Conservation (phyloP, 495 filamentous ascomycete genomes). For the Evansstolkia leycettana region DNA sequence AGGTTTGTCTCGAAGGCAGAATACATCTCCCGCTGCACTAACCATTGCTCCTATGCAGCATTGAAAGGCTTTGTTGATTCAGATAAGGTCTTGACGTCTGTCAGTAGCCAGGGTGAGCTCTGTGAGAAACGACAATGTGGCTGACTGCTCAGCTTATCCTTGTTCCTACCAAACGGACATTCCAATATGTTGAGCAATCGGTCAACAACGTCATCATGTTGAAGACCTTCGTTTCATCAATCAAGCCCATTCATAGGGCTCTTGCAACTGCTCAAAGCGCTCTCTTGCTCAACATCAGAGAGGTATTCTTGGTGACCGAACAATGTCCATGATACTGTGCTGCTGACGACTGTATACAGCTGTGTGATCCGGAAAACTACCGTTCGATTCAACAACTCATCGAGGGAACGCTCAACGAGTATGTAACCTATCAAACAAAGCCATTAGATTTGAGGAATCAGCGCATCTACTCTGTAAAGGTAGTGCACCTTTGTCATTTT, state of each 20-base stretch:
- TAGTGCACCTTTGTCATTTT: slow-evolving; percentile 18
- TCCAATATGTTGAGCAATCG: slow-evolving; percentile 60
- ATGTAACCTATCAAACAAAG: slow-evolving; percentile 63
- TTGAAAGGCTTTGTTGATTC: slow-evolving; percentile 57
- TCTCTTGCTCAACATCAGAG: slow-evolving; percentile 52
- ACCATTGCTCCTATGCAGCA: slow-evolving; percentile 25
- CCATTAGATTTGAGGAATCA: slow-evolving; percentile 87
- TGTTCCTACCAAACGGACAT: slow-evolving; percentile 49
- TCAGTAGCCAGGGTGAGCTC: slow-evolving; percentile 6
- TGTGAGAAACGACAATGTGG: neutral
- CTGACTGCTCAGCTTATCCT: slow-evolving; percentile 47
- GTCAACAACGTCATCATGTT: slow-evolving; percentile 80
- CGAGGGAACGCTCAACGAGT: slow-evolving; percentile 61
- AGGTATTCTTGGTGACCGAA: slow-evolving; percentile 22
- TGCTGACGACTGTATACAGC: slow-evolving; percentile 17
- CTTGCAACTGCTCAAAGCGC: slow-evolving; percentile 52
- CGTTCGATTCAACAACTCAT: slow-evolving; percentile 51
- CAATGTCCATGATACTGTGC: neutral
- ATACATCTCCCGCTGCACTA: neutral
- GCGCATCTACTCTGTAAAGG: slow-evolving; percentile 83
- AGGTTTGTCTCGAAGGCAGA: slow-evolving; percentile 26
- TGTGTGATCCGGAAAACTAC: slow-evolving; percentile 52
- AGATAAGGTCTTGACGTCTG: slow-evolving; percentile 26
- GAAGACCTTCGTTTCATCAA: slow-evolving; percentile 64
- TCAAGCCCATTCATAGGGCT: slow-evolving; percentile 55